Conservation (phyloP, 495 filamentous ascomycete species). For the Elaphomyces granulatus region DNA sequence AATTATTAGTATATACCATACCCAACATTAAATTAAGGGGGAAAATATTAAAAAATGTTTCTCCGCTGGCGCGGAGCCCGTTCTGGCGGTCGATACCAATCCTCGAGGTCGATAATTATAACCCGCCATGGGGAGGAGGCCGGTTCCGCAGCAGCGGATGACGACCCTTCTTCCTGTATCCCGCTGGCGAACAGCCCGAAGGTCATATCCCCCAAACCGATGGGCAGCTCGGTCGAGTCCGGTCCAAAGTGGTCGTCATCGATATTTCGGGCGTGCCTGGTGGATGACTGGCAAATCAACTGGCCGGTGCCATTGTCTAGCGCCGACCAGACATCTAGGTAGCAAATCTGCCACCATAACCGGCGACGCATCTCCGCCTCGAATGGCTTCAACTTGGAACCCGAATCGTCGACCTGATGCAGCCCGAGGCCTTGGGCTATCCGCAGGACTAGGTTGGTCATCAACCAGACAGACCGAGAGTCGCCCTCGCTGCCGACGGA, state of each 20-base stretch:
- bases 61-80: no score
- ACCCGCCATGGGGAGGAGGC: no score
- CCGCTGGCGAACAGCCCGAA: constrained; percentile 59
- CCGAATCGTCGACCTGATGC: constrained; percentile 62
- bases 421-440: constrained; percentile 69
- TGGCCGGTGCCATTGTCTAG: constrained; percentile 79
- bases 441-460: constrained; percentile 58
- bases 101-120: no score
- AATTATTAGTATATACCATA: no score
- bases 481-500: constrained; percentile 52
- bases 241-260: constrained; percentile 65
- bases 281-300: constrained; percentile 64
- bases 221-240: constrained; percentile 44
- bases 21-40: no score
- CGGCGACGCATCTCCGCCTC: constrained; percentile 76
- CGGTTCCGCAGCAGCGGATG: no score
- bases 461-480: constrained; percentile 49
- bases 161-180: no score
- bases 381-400: constrained; percentile 59
- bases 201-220: constrained; percentile 62
- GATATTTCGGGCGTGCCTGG: constrained; percentile 57
- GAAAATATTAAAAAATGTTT: no score
- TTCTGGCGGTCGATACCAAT: no score
- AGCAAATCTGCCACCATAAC: constrained; percentile 70
- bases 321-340: constrained; percentile 61